These are phyloP conservation scores for Alternaria gaisen DNA, from an alignment of 2,329 filamentous ascomycete genomes.

Conservation along the genomic window DNA sequence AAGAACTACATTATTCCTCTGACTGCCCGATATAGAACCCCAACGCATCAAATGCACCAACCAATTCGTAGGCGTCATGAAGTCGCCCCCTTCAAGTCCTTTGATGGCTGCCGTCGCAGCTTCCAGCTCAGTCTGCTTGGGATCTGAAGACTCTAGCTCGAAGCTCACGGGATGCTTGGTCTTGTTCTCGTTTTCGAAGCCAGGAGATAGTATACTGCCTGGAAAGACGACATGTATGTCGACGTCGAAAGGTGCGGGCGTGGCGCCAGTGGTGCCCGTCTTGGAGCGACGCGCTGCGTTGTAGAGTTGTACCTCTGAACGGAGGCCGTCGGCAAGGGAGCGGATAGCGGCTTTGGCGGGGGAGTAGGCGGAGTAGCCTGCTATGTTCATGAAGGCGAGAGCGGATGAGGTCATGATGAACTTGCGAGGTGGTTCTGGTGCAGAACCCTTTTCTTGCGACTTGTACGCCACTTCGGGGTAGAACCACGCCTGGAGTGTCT, in stretches of 20 bases:
- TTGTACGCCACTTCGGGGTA: conserved; percentile 50
- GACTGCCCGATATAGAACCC: conserved; percentile 60
- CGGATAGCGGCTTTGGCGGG: conserved; percentile 87
- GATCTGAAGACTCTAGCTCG: conserved; percentile 83
- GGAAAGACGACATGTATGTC: conserved; percentile 85
- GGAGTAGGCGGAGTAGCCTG: conserved; percentile 84
- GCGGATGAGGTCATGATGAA: conserved; percentile 87
- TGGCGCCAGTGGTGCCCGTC: conserved; percentile 33
- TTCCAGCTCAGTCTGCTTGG: conserved; percentile 77
- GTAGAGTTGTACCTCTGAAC: conserved; percentile 86
- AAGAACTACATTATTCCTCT: conserved; percentile 61
- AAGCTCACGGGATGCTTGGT: conserved; percentile 83
- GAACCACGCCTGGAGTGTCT: conserved; percentile 79
- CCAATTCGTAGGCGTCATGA: conserved; percentile 78
- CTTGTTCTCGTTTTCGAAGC: conserved; percentile 76
- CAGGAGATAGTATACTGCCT: conserved; percentile 81
- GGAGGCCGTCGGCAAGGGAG: conserved; percentile 81
- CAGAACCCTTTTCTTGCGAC: conserved; percentile 34
- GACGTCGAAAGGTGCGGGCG: conserved; percentile 69
- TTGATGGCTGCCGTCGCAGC: conserved; percentile 75
- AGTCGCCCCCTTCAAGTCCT: conserved; percentile 82
- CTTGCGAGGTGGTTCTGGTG: conserved; percentile 66
- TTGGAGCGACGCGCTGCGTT: conserved; percentile 66
- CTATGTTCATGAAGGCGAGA: conserved; percentile 76
- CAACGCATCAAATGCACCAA: conserved; percentile 77